Conservation (phyloP, 2,329 filamentous ascomycete species). For the Epichloe scottii region DNA sequence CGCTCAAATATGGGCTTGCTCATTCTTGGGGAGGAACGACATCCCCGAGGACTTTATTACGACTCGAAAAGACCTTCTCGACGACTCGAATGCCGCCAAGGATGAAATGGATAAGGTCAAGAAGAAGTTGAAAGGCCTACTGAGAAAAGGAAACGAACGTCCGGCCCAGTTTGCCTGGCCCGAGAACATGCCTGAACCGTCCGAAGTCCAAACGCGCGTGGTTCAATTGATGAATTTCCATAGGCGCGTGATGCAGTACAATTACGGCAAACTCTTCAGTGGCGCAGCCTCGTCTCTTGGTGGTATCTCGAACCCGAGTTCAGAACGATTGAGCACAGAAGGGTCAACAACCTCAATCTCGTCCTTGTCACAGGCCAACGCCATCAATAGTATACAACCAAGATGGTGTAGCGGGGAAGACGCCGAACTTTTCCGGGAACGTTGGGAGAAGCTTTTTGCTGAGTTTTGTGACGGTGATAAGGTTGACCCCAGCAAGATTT, state of each 20-base stretch:
- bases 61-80: constrained; percentile 84
- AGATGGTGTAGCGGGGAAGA: constrained; percentile 97
- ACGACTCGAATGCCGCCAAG: constrained; percentile 96
- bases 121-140: constrained; percentile 90
- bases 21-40: constrained; percentile 80
- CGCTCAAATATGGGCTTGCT: constrained; percentile 87
- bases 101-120: constrained; percentile 99
- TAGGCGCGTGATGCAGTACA: constrained; percentile 85
- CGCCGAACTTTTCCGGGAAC: constrained; percentile 83
- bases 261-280: constrained; percentile 69
- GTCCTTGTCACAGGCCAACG: constrained; percentile 46
- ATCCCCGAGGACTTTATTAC: constrained; percentile 76
- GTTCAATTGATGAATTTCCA: constrained; percentile 98
- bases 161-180: constrained; percentile 98
- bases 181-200: constrained; percentile 84
- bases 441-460: constrained; percentile 95
- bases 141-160: constrained; percentile 85
- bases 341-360: constrained; percentile 30
- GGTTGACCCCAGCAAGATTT: constrained; percentile 97
- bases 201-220: constrained; percentile 80
- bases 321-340: constrained; percentile 31
- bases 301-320: constrained; percentile 39
- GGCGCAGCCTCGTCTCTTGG: constrained; percentile 51
- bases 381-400: constrained; percentile 62
- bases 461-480: constrained; percentile 97